Evolutionary conservation across 345 rosid species (phyloP).

Genomic region (Corymbia maculata): DNA sequence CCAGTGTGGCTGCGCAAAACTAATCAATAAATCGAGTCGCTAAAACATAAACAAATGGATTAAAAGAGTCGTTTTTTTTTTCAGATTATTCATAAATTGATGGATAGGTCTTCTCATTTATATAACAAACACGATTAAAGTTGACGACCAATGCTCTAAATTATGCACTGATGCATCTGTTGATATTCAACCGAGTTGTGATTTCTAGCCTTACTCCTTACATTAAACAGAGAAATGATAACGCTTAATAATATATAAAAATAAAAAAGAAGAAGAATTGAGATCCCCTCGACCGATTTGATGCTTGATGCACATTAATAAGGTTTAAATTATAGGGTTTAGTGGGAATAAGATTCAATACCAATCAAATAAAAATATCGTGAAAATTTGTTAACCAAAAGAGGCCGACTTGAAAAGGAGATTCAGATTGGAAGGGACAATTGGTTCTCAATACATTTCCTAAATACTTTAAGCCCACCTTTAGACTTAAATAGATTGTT

Average conservation of each 20-base stretch:
- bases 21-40: background rate
- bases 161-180: background rate
- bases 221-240: too few species aligned
- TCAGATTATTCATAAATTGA: too few species aligned
- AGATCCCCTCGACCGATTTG: background rate
- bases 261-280: too few species aligned
- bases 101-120: background rate
- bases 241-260: too few species aligned
- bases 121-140: background rate
- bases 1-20: background rate
- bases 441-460: background rate
- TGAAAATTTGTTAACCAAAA: background rate
- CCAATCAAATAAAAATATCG: background rate
- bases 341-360: background rate
- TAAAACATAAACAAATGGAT: too few species aligned
- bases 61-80: too few species aligned
- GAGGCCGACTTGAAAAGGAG: background rate
- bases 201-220: background rate
- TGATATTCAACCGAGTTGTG: background rate
- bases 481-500: background rate
- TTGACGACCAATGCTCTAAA: background rate
- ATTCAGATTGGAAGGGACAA: background rate
- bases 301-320: background rate
- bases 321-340: background rate
- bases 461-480: background rate